These are phyloP conservation scores for Talaromyces piceae DNA, from an alignment of 2,329 filamentous ascomycete species.

Conservation along the genomic window DNA sequence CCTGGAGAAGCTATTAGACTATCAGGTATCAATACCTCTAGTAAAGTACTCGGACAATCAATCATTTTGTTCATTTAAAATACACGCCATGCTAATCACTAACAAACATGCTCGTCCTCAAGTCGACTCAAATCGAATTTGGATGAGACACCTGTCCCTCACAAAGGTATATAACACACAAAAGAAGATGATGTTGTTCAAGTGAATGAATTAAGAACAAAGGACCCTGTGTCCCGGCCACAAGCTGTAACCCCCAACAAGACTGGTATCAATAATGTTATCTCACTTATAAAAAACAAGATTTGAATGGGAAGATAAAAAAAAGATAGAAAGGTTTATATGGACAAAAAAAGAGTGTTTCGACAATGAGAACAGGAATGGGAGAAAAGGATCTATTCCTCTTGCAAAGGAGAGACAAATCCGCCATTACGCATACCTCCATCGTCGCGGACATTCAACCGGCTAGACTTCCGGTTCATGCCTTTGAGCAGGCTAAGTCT, in stretches of 20 bases:
- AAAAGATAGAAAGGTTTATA: slow-evolving; percentile 16
- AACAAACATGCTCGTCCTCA: too few relatives aligned
- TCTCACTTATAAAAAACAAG: not conserved
- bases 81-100: too few relatives aligned
- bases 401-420: slow-evolving; percentile 23
- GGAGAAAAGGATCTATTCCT: slow-evolving; percentile 23
- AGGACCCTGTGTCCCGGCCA: slow-evolving; percentile 6
- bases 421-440: slow-evolving; percentile 12
- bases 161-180: slow-evolving; percentile 6
- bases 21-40: too few relatives aligned
- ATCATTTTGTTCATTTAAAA: too few relatives aligned
- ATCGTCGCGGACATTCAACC: slow-evolving; percentile 40
- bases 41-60: too few relatives aligned
- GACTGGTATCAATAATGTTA: slow-evolving; percentile 13
- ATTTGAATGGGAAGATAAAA: slow-evolving; percentile 10
- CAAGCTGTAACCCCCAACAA: slow-evolving; percentile 1
- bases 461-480: slow-evolving; percentile 61
- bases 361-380: slow-evolving; percentile 7
- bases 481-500: slow-evolving; percentile 66
- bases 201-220: slow-evolving; percentile 3
- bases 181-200: not conserved
- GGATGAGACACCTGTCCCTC: too few relatives aligned
- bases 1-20: too few relatives aligned
- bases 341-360: slow-evolving; percentile 17
- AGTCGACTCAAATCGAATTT: too few relatives aligned